A percentile compares a stretch with the other conserved stretches of the same genome.
Conservation (phyloP, 1,139 yeast genomes). For the Geotrichum fermentans region DNA sequence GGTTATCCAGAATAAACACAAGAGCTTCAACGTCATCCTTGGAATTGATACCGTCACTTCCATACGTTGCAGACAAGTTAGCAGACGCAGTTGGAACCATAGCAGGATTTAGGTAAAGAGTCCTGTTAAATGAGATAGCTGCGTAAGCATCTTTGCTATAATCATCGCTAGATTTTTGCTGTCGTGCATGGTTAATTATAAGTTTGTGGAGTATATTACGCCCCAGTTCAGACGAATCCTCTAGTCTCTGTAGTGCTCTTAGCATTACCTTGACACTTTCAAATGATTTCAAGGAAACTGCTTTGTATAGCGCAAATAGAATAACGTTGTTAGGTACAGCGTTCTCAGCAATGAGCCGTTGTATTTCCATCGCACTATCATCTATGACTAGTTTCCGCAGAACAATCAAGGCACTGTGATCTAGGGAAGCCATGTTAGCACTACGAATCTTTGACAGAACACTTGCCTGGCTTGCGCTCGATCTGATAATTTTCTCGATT, state of each 20-base stretch:
- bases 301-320: constrained; percentile 57
- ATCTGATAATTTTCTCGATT: constrained; percentile 4
- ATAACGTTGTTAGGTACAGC: constrained; percentile 25
- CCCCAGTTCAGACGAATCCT: constrained; percentile 70
- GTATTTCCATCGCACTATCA: constrained; percentile 33
- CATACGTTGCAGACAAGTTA: constrained; percentile 45
- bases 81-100: constrained; percentile 46
- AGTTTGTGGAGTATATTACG: constrained; percentile 82
- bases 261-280: constrained; percentile 57
- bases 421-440: not conserved
- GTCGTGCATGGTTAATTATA: constrained; percentile 70
- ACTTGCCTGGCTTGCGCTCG: not conserved
- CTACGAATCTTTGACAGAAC: not conserved
- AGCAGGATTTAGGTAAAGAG: constrained; percentile 43
- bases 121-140: constrained; percentile 13
- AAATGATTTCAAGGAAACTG: constrained; percentile 51
- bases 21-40: constrained; percentile 49
- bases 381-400: constrained; percentile 19
- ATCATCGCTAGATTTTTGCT: constrained; percentile 28
- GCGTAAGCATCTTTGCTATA: not conserved
- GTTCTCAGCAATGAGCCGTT: constrained; percentile 14
- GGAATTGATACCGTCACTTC: constrained; percentile 55
- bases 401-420: not conserved
- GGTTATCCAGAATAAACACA: constrained; percentile 48
- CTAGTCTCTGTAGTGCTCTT: constrained; percentile 44